Evolutionary conservation across 176 grass and related monocot genomes (phyloP).

Genomic region (Lolium multiflorum): DNA sequence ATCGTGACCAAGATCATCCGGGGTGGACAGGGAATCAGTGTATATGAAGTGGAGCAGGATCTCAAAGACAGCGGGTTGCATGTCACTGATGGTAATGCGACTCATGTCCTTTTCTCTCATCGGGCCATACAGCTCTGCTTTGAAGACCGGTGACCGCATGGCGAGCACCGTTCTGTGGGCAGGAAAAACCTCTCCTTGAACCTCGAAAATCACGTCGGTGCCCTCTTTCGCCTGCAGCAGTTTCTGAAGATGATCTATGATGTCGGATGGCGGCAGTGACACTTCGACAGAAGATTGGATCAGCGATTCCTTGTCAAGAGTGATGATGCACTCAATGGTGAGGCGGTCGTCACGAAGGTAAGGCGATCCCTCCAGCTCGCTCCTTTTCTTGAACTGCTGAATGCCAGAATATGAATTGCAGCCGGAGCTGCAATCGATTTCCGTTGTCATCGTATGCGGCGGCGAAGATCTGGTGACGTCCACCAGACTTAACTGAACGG

Average conservation of each 20-base stretch:
- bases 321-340: neutral
- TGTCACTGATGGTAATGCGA: neutral
- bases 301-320: neutral
- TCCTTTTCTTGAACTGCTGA: neutral
- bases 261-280: neutral
- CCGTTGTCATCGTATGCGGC: neutral
- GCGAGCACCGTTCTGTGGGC: constrained; percentile 3
- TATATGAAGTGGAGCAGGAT: neutral
- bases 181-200: neutral
- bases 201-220: neutral
- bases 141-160: constrained; percentile 3
- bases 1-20: no score
- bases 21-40: neutral
- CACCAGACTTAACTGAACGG: neutral
- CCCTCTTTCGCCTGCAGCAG: neutral
- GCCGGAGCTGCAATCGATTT: neutral
- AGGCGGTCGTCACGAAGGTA: constrained; percentile 1
- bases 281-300: no score
- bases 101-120: constrained; percentile 7
- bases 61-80: neutral
- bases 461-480: neutral
- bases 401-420: neutral
- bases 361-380: neutral
- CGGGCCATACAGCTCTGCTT: neutral
- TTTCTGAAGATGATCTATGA: neutral